Evolutionary conservation across 2,329 filamentous ascomycete species (phyloP).

Genomic region (Coleophoma crateriformis): DNA sequence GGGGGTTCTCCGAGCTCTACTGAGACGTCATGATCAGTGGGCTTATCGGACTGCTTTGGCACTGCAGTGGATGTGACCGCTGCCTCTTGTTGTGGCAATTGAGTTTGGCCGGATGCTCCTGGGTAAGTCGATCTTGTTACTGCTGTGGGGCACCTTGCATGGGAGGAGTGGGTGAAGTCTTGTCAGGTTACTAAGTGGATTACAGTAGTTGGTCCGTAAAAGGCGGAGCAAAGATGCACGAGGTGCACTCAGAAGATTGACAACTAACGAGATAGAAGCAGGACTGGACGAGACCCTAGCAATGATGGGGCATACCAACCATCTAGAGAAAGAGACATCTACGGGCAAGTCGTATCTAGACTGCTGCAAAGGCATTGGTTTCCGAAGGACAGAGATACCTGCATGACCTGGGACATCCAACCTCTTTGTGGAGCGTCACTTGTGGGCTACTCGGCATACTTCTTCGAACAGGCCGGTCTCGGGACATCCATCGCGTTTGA

Average conservation of each 20-base stretch:
- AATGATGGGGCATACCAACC: constrained; percentile 90
- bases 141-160: neutral
- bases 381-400: constrained; percentile 41
- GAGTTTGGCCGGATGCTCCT: constrained; percentile 22
- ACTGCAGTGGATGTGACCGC: constrained; percentile 42
- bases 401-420: constrained; percentile 55
- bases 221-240: constrained; percentile 11
- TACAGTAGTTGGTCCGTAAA: constrained; percentile 8
- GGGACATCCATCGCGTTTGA: constrained; percentile 40
- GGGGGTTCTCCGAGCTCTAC: constrained; percentile 35
- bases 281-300: constrained; percentile 70
- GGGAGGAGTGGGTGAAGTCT: too few species aligned
- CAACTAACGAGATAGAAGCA: constrained; percentile 8
- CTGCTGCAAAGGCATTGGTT: constrained; percentile 38
- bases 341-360: constrained; percentile 37
- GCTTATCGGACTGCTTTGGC: constrained; percentile 40
- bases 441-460: constrained; percentile 57
- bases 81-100: constrained; percentile 36
- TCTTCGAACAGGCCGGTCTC: constrained; percentile 50
- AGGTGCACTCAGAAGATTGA: constrained; percentile 10
- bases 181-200: too few species aligned
- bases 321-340: constrained; percentile 35
- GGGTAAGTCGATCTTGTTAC: neutral
- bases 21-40: constrained; percentile 35
- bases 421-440: constrained; percentile 59